A percentile compares a stretch with the other conserved stretches of the same genome.
phyloP scores from a whole-genome alignment of 257 asterid species.

The Anisodus tanguticus region DNA sequence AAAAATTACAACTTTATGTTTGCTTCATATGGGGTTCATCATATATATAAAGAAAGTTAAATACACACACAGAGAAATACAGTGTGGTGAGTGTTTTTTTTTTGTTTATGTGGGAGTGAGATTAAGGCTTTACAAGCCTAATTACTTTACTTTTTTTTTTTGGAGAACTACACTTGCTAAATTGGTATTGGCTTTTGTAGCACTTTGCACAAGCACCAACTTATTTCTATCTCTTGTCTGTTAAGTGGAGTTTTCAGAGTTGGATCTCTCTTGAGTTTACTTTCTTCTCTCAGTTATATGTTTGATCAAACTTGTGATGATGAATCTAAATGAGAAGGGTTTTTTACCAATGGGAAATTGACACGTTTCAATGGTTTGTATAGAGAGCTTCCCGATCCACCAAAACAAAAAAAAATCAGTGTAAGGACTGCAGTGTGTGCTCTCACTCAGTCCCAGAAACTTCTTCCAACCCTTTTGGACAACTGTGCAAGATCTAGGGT shows the following conservation, averaged over 20 bases:
- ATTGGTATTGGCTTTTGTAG: conserved; percentile 18
- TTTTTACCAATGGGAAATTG: conserved; percentile 49
- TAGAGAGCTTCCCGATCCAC: conserved; percentile 28
- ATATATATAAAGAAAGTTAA: neutral
- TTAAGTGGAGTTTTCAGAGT: conserved; percentile 15
- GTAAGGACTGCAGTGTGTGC: conserved; percentile 35
- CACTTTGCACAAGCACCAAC: conserved; percentile 17
- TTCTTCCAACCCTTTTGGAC: conserved; percentile 50
- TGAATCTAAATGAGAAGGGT: neutral
- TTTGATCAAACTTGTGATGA: conserved; percentile 23
- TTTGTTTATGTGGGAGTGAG: neutral
- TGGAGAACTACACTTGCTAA: conserved; percentile 20
- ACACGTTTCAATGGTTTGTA: conserved; percentile 54
- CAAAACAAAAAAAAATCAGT: conserved; percentile 30
- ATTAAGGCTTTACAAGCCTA: neutral
- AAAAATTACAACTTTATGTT: conserved; percentile 1
- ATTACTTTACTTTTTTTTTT: neutral
- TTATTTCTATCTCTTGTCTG: conserved; percentile 1
- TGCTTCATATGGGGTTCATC: neutral
- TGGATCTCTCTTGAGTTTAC: neutral
- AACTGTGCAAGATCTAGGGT: conserved; percentile 89
- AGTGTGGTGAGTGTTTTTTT: neutral
- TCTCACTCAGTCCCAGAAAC: conserved; percentile 41
- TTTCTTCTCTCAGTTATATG: conserved; percentile 17
- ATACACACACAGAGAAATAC: neutral